Percentiles rank a stretch among this genome's conserved stretches.
Conservation (phyloP, 2,329 filamentous ascomycete species). For the Diaporthe citri region DNA sequence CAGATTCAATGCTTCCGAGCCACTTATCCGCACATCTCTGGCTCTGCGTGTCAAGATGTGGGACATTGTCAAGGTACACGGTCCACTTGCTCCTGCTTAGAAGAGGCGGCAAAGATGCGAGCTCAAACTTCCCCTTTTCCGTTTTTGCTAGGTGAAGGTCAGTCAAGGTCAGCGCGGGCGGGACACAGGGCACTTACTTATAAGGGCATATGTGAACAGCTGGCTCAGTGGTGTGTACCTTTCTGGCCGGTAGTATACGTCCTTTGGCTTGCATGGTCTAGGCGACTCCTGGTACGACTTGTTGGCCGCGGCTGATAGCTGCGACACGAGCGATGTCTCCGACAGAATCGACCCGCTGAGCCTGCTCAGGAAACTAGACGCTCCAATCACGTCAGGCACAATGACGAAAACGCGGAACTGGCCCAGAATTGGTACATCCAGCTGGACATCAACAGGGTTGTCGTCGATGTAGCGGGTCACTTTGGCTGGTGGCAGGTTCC, state of each 20-base stretch:
- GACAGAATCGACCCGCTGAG: constrained; percentile 64
- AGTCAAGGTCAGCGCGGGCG: neutral
- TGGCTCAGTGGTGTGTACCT: constrained; percentile 77
- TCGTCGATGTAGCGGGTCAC: constrained; percentile 65
- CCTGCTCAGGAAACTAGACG: constrained; percentile 27
- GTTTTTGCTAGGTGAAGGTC: constrained; percentile 38
- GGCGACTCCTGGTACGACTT: constrained; percentile 72
- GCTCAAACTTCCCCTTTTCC: constrained; percentile 71
- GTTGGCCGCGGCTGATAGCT: constrained; percentile 69
- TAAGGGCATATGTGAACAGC: constrained; percentile 76
- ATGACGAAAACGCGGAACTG: constrained; percentile 68
- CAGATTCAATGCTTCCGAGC: constrained; percentile 68
- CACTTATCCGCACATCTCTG: constrained; percentile 75
- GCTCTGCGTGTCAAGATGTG: constrained; percentile 65
- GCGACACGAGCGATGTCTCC: constrained; percentile 67
- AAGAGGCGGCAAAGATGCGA: constrained; percentile 71
- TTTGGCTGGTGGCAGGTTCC: constrained; percentile 59
- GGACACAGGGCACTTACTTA: constrained; percentile 65
- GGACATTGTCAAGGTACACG: constrained; percentile 77
- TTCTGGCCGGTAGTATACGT: constrained; percentile 75
- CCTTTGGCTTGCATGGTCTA: constrained; percentile 67
- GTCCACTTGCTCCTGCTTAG: constrained; percentile 77
- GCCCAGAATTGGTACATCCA: constrained; percentile 65
- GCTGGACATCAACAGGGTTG: constrained; percentile 66
- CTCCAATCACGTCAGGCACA: constrained; percentile 32